Percentiles rank a stretch among this genome's conserved stretches.
Conservation (phyloP, 2,329 filamentous ascomycete species). For the Neopestalotiopsis sp. region DNA sequence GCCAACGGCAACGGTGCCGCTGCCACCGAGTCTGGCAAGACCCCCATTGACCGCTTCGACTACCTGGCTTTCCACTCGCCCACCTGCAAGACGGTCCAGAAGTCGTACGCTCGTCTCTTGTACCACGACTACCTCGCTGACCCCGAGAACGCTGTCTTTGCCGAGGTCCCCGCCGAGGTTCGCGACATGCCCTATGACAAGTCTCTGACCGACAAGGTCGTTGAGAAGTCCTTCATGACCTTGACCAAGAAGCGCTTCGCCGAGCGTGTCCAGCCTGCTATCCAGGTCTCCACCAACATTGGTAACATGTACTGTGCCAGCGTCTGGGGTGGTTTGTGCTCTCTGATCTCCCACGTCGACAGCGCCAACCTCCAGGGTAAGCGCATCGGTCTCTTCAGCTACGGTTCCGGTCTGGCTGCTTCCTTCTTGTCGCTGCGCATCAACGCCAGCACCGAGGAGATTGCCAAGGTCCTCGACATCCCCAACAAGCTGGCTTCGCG, state of each 20-base stretch:
- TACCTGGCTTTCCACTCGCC: slow-evolving; percentile 84
- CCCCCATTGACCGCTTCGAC: slow-evolving; percentile 79
- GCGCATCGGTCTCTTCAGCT: slow-evolving; percentile 78
- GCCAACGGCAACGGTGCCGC: slow-evolving; percentile 50
- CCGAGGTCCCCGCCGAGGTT: slow-evolving; percentile 76
- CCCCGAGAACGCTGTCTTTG: slow-evolving; percentile 70
- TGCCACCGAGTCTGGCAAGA: slow-evolving; percentile 67
- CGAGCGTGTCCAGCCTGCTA: slow-evolving; percentile 75
- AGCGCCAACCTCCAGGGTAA: slow-evolving; percentile 71
- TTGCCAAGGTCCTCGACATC: slow-evolving; percentile 72
- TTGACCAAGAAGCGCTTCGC: slow-evolving; percentile 84
- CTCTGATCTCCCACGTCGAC: slow-evolving; percentile 69
- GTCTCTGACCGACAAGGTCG: slow-evolving; percentile 79
- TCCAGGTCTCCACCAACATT: slow-evolving; percentile 79
- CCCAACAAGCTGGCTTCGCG: slow-evolving; percentile 70
- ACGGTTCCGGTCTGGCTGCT: slow-evolving; percentile 75
- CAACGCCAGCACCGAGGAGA: slow-evolving; percentile 70
- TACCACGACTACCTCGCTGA: slow-evolving; percentile 85
- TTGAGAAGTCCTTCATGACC: slow-evolving; percentile 87
- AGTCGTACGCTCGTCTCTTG: slow-evolving; percentile 81
- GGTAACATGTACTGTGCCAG: slow-evolving; percentile 73
- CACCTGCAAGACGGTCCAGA: slow-evolving; percentile 85
- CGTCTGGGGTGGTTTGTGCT: slow-evolving; percentile 77
- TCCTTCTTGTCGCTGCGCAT: slow-evolving; percentile 78
- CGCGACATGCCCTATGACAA: slow-evolving; percentile 79